Base-by-base conservation (phyloP, 2,329 filamentous ascomycete genomes). In the Sporothrix euskadiensis region DNA sequence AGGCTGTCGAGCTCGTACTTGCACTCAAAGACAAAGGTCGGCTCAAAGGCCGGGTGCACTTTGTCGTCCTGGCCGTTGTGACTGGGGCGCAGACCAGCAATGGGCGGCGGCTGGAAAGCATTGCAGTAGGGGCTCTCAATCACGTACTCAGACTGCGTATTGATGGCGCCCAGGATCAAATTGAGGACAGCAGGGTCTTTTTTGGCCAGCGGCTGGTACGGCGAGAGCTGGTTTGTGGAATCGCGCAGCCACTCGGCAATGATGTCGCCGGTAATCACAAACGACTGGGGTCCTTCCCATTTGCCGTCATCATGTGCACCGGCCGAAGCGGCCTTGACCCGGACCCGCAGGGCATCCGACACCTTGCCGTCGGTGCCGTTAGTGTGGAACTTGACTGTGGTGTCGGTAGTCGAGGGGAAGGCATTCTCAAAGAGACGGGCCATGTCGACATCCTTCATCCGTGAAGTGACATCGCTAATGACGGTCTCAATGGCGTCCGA, bases 1-100 rank as follows among this genome's bases (percentile, higher is more conserved):
- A 99, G 86, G 9, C 94, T 98, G 83, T 99, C 96, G 30, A 99
- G 89, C 84, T 99, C 96, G 82, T 98, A 99, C 83, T 99, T 99
- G 88, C 96, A 99, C 82, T 99, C 96, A 77, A 98, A 99, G 3
- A 99, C 96, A 68, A 90, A 88, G 0, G 86, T 88, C 0, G 91
- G 91, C 79, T 98, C 94, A 80, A 97, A 98, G 0, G 86, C 85
- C 0, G 96, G 96, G 78, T 97, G 94, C 0, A 99, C 96, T 9
- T 80, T 82, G 79, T 99, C 96, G 26, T 91, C 88, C 80, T 97
- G 93, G 3, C 93, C 93, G 78, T 95, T 97, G 78, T 88, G 87
- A 19, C 90, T 91, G 3, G 86, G 83, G n/a, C 30, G 30, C 0
- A 98, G 85, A 19, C 91, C 89, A 76, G 93, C 94, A 7, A 94